These are phyloP conservation scores for Aureobasidium sp. DNA, from an alignment of 2,329 filamentous ascomycete genomes.

Conservation along the genomic window DNA sequence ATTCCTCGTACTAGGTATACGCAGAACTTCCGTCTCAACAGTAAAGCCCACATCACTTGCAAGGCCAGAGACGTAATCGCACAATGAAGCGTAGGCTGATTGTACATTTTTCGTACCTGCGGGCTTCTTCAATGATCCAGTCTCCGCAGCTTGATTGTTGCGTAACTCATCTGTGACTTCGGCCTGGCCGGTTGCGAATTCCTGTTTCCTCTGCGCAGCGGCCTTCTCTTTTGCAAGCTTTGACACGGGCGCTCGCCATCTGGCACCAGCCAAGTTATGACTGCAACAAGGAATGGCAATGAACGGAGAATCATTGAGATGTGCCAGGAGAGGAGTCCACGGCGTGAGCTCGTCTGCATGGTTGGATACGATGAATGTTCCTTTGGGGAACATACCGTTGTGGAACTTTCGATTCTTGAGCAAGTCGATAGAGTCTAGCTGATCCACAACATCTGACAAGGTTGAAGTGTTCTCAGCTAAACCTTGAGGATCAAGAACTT, in stretches of 20 bases:
- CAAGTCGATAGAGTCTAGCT: conserved; percentile 8
- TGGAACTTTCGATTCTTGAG: conserved; percentile 31
- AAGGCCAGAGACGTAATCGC: conserved; percentile 67
- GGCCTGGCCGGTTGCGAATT: not conserved
- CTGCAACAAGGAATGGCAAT: conserved; percentile 95
- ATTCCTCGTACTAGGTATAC: conserved; percentile 90
- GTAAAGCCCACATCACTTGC: conserved; percentile 66
- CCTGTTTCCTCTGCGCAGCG: not conserved
- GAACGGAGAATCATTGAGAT: conserved; percentile 69
- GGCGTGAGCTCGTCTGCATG: conserved; percentile 93
- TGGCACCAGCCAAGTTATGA: conserved; percentile 69
- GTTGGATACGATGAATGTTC: conserved; percentile 92
- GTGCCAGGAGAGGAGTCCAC: conserved; percentile 87
- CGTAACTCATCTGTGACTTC: not conserved
- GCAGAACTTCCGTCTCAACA: conserved; percentile 74
- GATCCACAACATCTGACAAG: not conserved
- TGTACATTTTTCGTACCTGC: conserved; percentile 34
- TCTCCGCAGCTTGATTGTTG: conserved; percentile 27
- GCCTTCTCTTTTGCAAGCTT: not conserved
- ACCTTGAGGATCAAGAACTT: conserved; percentile 28
- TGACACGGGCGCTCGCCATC: conserved; percentile 55
- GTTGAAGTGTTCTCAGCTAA: not conserved
- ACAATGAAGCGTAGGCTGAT: conserved; percentile 77
- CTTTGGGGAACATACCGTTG: conserved; percentile 57
- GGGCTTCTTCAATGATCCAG: conserved; percentile 29